Conservation (phyloP, 2,329 filamentous ascomycete species). For the Sporothrix protearum region DNA sequence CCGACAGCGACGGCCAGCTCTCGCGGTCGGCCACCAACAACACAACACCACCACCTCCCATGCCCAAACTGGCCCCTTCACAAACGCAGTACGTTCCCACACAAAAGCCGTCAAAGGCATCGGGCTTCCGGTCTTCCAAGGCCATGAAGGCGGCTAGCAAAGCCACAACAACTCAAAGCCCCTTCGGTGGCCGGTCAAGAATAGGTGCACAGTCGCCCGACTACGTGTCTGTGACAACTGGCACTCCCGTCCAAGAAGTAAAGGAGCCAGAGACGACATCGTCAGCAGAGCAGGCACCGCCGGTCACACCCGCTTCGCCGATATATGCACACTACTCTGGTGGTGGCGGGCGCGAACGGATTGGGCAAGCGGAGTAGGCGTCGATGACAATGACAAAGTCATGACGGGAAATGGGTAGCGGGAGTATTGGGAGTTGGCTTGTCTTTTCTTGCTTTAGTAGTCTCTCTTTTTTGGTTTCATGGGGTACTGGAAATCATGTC, state of each 20-base stretch:
- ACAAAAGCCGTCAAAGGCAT: neutral
- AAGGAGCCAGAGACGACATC: neutral
- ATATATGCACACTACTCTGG: neutral
- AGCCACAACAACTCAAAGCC: neutral
- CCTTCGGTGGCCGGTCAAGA: constrained; percentile 9
- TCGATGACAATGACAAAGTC: neutral
- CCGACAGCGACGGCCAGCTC: neutral
- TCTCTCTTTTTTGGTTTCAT: neutral
- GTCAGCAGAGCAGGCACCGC: neutral
- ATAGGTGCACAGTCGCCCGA: neutral
- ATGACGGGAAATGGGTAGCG: neutral
- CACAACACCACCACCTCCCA: neutral
- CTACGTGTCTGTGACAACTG: constrained; percentile 1
- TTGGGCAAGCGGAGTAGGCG: neutral
- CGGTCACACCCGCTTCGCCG: neutral
- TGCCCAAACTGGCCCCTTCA: constrained; percentile 10
- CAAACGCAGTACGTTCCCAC: constrained; percentile 7
- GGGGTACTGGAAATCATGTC: neutral
- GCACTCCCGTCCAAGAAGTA: constrained; percentile 4
- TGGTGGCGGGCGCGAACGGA: neutral
- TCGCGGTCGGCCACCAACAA: neutral
- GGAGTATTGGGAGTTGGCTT: constrained; percentile 1
- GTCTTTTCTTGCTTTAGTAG: neutral
- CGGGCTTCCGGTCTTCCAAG: neutral
- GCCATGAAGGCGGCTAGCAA: neutral